A percentile compares a stretch with the other conserved stretches of the same genome.
Evolutionary conservation across 495 filamentous ascomycete genomes (phyloP).

Genomic region (Halenospora varia): DNA sequence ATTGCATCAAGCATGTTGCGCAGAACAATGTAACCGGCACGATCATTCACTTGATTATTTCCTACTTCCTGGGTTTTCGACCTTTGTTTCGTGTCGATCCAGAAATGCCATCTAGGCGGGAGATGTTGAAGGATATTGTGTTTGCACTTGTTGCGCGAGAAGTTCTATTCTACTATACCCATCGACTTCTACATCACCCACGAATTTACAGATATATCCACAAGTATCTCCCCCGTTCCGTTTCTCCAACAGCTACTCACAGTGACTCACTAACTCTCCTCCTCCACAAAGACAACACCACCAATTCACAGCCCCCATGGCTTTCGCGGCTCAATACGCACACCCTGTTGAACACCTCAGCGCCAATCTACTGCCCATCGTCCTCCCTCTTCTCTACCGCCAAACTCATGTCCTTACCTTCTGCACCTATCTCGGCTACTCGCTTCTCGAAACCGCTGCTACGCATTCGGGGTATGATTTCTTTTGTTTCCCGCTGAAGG

Average conservation of each 20-base stretch:
- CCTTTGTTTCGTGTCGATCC: conserved; percentile 35
- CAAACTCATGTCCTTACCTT: conserved; percentile 46
- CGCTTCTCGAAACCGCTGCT: conserved; percentile 45
- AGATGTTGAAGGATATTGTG: conserved; percentile 39
- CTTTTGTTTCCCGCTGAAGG: too few relatives aligned
- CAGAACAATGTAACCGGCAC: conserved; percentile 44
- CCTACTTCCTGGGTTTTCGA: conserved; percentile 22
- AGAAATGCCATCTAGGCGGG: conserved; percentile 29
- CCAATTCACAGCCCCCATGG: conserved; percentile 54
- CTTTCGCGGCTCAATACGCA: conserved; percentile 53
- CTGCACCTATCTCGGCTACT: conserved; percentile 42
- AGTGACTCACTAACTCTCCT: too few relatives aligned
- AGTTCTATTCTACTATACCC: conserved; percentile 50
- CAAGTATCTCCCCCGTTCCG: too few relatives aligned
- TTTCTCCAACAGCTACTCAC: too few relatives aligned
- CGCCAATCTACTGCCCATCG: conserved; percentile 50
- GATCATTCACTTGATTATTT: conserved; percentile 31
- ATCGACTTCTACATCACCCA: conserved; percentile 50
- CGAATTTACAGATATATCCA: conserved; percentile 48
- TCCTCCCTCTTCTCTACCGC: conserved; percentile 45
- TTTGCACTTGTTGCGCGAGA: conserved; percentile 46
- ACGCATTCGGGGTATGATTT: conserved; percentile 57
- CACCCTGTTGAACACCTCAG: conserved; percentile 55
- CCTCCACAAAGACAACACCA: too few relatives aligned
- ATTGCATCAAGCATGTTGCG: conserved; percentile 40